These are phyloP conservation scores for Paraphaeosphaeria sporulosa DNA, from an alignment of 2,329 filamentous ascomycete genomes.

Conservation along the genomic window DNA sequence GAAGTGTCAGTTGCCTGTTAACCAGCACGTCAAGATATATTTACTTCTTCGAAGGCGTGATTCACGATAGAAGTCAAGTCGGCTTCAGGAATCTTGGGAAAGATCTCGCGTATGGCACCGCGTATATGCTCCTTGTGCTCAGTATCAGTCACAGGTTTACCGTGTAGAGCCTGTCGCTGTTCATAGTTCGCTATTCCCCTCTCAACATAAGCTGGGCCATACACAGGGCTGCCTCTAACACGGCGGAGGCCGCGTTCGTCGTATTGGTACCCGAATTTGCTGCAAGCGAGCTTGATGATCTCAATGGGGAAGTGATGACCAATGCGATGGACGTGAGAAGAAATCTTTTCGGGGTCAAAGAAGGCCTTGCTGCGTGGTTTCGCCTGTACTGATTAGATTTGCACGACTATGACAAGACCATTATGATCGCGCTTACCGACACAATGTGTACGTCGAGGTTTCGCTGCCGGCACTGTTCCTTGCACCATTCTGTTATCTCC, in stretches of 20 bases:
- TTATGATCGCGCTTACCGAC: constrained; percentile 59
- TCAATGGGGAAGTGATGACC: constrained; percentile 69
- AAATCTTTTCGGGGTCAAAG: constrained; percentile 60
- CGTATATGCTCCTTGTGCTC: constrained; percentile 65
- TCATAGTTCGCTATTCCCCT: constrained; percentile 46
- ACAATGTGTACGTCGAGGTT: constrained; percentile 65
- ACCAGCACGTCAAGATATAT: neutral
- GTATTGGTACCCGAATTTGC: constrained; percentile 53
- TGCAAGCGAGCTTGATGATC: constrained; percentile 66
- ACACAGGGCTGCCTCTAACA: constrained; percentile 18
- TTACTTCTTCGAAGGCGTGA: constrained; percentile 67
- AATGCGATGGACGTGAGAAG: constrained; percentile 67
- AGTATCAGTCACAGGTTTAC: constrained; percentile 38
- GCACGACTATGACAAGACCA: constrained; percentile 4
- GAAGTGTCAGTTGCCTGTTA: constrained; percentile 22
- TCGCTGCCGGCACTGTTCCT: constrained; percentile 65
- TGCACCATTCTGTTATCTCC: constrained; percentile 63
- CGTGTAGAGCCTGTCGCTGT: constrained; percentile 33
- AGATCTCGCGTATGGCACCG: constrained; percentile 67
- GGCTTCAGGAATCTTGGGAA: constrained; percentile 67
- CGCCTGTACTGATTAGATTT: constrained; percentile 28
- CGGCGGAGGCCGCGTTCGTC: constrained; percentile 32
- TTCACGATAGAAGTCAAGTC: constrained; percentile 66
- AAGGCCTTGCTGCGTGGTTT: constrained; percentile 59
- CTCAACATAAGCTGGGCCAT: constrained; percentile 41